phyloP scores from a whole-genome alignment of 2,329 filamentous ascomycete genomes.

The Dothidotthia symphoricarpi region DNA sequence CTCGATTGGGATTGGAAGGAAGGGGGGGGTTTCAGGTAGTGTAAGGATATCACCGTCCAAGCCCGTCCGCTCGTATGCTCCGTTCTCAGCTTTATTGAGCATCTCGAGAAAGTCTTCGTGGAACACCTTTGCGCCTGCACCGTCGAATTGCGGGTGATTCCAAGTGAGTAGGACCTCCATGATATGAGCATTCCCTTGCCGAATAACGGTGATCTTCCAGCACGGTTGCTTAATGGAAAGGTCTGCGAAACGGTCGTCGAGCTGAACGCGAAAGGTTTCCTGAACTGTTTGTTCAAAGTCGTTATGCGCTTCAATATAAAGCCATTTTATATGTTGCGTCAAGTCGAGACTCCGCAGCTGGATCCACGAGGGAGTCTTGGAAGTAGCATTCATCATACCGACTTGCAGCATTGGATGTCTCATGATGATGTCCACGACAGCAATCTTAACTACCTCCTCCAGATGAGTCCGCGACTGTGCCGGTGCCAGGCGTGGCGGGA shows the following conservation, averaged over 20 bases:
- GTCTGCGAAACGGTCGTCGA: constrained; percentile 22
- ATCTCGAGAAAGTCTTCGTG: constrained; percentile 28
- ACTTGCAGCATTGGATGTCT: constrained; percentile 20
- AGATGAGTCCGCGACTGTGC: too few species aligned
- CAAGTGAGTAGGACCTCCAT: too few species aligned
- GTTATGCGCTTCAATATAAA: too few species aligned
- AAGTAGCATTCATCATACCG: constrained; percentile 13
- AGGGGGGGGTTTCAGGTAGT: constrained; percentile 17
- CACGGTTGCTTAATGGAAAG: constrained; percentile 16
- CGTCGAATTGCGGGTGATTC: constrained; percentile 23
- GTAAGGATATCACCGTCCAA: too few species aligned
- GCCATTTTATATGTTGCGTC: too few species aligned
- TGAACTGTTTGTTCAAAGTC: too few species aligned
- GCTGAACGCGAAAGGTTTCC: constrained; percentile 22
- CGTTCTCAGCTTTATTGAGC: constrained; percentile 24
- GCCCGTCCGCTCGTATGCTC: constrained; percentile 16
- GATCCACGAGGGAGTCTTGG: too few species aligned
- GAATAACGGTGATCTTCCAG: constrained; percentile 22
- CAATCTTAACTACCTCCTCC: too few species aligned
- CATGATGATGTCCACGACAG: too few species aligned
- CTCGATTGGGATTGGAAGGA: constrained; percentile 30
- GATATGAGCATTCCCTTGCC: constrained; percentile 16
- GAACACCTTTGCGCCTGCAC: constrained; percentile 17
- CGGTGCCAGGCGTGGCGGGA: too few species aligned
- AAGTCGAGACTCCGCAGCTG: too few species aligned